These are phyloP conservation scores for Verticillium longisporum DNA, from an alignment of 2,329 filamentous ascomycete species.

Conservation along the genomic window DNA sequence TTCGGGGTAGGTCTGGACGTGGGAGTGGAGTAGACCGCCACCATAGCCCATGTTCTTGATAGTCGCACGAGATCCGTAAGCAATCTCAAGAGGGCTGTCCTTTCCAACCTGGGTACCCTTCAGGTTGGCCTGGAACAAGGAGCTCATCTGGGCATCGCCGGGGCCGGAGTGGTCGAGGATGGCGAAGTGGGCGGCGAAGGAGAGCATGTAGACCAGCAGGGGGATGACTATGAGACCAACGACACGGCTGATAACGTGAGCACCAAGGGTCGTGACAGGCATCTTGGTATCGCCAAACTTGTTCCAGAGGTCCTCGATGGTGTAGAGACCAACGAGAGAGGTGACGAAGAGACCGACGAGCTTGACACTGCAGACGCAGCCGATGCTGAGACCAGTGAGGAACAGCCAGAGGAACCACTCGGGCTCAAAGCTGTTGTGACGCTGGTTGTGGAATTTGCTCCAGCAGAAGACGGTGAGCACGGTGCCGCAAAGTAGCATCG, in stretches of 20 bases:
- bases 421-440: conserved; percentile 75
- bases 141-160: conserved; percentile 99
- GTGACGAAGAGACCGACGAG: conserved; percentile 96
- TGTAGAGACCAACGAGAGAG: conserved; percentile 91
- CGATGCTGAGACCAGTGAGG: conserved; percentile 90
- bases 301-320: conserved; percentile 92
- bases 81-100: conserved; percentile 89
- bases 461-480: conserved; percentile 96
- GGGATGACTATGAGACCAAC: conserved; percentile 85
- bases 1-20: conserved; percentile 92
- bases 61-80: conserved; percentile 80
- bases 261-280: conserved; percentile 65
- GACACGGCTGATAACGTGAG: conserved; percentile 74
- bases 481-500: conserved; percentile 98
- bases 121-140: conserved; percentile 95
- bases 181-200: conserved; percentile 90
- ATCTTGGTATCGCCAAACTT: conserved; percentile 95
- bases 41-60: conserved; percentile 99
- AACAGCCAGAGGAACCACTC: conserved; percentile 96
- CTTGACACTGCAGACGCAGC: conserved; percentile 97
- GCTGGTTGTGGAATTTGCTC: conserved; percentile 90
- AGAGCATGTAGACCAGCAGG: conserved; percentile 87
- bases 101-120: conserved; percentile 89
- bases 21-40: conserved; percentile 90
- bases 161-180: conserved; percentile 91